Evolutionary conservation across 2,329 filamentous ascomycete genomes (phyloP).

Genomic region (Paraphoma sp.): DNA sequence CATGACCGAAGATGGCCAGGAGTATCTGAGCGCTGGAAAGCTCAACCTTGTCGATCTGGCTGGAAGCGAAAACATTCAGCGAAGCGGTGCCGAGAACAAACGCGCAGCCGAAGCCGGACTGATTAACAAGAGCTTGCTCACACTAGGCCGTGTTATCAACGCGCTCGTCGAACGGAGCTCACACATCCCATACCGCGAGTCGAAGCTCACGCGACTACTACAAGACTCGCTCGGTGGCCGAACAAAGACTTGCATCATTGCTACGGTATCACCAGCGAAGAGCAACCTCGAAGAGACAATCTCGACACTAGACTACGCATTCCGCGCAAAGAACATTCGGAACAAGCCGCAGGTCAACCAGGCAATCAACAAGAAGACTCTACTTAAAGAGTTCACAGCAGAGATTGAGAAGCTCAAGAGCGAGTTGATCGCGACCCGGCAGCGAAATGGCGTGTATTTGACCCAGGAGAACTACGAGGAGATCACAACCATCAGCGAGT

Average conservation of each 20-base stretch:
- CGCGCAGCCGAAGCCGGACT: constrained; percentile 92
- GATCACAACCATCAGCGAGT: constrained; percentile 90
- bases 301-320: constrained; percentile 96
- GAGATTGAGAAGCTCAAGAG: constrained; percentile 96
- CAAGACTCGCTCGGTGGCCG: constrained; percentile 96
- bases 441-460: constrained; percentile 94
- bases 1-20: constrained; percentile 81
- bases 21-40: constrained; percentile 89
- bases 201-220: constrained; percentile 89
- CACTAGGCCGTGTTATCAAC: constrained; percentile 95
- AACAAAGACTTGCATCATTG: constrained; percentile 98
- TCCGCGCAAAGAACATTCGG: constrained; percentile 96
- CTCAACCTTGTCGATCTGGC: constrained; percentile 96
- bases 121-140: constrained; percentile 97
- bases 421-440: constrained; percentile 88
- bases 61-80: constrained; percentile 96
- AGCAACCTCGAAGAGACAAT: constrained; percentile 98
- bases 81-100: constrained; percentile 97
- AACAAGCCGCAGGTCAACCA: constrained; percentile 98
- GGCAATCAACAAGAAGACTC: constrained; percentile 88
- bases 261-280: constrained; percentile 91
- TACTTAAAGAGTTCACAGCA: constrained; percentile 85
- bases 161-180: constrained; percentile 87
- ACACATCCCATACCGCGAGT: constrained; percentile 93
- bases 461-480: constrained; percentile 89